These are phyloP conservation scores for Rugosomyces carneus DNA, from an alignment of 1,284 basidiomycete genomes.

Conservation along the genomic window DNA sequence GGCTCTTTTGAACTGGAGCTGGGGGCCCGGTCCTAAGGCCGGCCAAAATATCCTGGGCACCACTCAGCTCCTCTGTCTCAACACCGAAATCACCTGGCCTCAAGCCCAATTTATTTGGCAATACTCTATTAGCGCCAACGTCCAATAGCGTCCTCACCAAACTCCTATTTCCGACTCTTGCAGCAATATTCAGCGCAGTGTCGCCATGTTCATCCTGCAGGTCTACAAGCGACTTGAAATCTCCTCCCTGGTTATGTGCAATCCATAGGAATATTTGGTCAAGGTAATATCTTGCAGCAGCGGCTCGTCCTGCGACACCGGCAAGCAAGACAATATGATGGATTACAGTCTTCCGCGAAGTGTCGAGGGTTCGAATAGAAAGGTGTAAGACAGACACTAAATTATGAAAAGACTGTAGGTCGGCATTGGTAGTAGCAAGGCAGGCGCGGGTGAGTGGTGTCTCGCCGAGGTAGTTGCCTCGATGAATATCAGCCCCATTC, in stretches of 20 bases:
- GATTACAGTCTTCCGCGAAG: slow-evolving; percentile 83
- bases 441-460: slow-evolving; percentile 92
- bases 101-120: slow-evolving; percentile 93
- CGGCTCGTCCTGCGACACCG: slow-evolving; percentile 83
- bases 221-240: slow-evolving; percentile 81
- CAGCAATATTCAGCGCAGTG: slow-evolving; percentile 93
- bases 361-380: slow-evolving; percentile 88
- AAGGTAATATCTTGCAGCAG: slow-evolving; percentile 87
- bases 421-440: slow-evolving; percentile 84
- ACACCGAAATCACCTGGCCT: slow-evolving; percentile 92
- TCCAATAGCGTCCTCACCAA: slow-evolving; percentile 87
- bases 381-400: slow-evolving; percentile 62
- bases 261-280: slow-evolving; percentile 86
- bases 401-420: slow-evolving; percentile 68
- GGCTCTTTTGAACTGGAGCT: slow-evolving; percentile 78
- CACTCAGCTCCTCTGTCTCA: slow-evolving; percentile 76
- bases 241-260: slow-evolving; percentile 62
- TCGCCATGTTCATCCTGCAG: slow-evolving; percentile 96
- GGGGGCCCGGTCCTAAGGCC: slow-evolving; percentile 65
- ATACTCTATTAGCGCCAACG: slow-evolving; percentile 86
- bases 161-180: slow-evolving; percentile 87
- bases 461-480: slow-evolving; percentile 92
- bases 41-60: slow-evolving; percentile 68
- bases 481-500: slow-evolving; percentile 78
- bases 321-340: slow-evolving; percentile 93